Evolutionary conservation across 2,329 filamentous ascomycete genomes (phyloP), one percentile per base, ranked within the genome.

Genomic region (Aspergillus cejpii): DNA sequence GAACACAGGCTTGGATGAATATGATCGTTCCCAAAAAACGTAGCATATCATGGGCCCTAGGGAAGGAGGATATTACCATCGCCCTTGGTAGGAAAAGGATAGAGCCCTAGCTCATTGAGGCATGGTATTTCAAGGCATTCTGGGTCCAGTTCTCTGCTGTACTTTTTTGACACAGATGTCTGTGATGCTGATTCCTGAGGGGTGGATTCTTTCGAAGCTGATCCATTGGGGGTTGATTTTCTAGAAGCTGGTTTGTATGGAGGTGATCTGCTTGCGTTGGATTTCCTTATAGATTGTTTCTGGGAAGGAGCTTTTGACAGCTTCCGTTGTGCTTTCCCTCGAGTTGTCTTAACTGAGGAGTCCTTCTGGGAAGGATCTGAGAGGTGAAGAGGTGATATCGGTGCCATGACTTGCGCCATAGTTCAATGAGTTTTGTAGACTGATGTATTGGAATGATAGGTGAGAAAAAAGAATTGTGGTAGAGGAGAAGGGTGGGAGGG

Each of bases 1-100:
- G 15, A 43, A 23, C 39, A 45, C 36, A 23, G 27, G 27, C 39
- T 4, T 7, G 24, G 15, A 12, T 7, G 3, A 2, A 5, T 20
- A 8, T 14, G 45, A 44, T 42, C 29, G 48, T 24, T 28, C 10
- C 11, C 6, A 12, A 37, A 26, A 40, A 47, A 55, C n/a, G n/a
- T n/a, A 41, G 36, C 42, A 34, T 23, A 20, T 43, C 24, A 21
- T 21, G 6, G 20, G 42, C 11, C 11, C 26, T 46, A 37, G 42
- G 15, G 41, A 44, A 53, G 53, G 49, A 55, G 55, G 41, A 54
- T 51, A 53, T 72, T 74, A 80, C 81, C 81, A 67, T 84, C 80
- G 47, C 80, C 81, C 50, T 70, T 69, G 39, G 79, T 83, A 29
- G 77, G 68, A 44, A 74, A 67, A 46, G 76, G 75, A 66, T 82